phyloP scores from a whole-genome alignment of 108 stramenopile species.

The Seminavis robusta region DNA sequence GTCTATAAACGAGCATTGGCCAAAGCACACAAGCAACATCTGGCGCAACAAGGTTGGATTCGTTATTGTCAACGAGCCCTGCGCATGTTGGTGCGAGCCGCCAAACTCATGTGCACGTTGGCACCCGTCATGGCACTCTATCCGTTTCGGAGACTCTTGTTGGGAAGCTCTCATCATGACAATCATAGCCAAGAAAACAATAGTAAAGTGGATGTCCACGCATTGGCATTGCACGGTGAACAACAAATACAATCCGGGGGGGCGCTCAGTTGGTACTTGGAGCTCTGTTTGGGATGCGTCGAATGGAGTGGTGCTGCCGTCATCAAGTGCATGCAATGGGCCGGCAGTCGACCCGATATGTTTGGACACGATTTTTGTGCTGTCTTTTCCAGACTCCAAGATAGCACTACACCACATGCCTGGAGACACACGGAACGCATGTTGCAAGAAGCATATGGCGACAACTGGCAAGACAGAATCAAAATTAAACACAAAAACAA shows the following conservation, averaged over 20 bases:
- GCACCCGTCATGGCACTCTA: slow-evolving; percentile 45
- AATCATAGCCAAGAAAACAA: neutral
- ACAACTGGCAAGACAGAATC: slow-evolving; percentile 46
- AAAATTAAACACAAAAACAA: slow-evolving; percentile 19
- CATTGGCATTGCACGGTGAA: neutral
- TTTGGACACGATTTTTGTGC: slow-evolving; percentile 58
- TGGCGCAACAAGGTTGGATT: too few relatives aligned
- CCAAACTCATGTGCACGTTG: slow-evolving; percentile 33
- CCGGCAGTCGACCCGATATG: slow-evolving; percentile 58
- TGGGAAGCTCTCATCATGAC: neutral
- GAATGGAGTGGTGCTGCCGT: slow-evolving; percentile 55
- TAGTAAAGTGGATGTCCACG: neutral
- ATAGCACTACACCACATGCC: slow-evolving; percentile 50
- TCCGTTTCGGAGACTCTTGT: slow-evolving; percentile 17
- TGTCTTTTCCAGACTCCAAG: slow-evolving; percentile 57
- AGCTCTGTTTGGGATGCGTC: slow-evolving; percentile 28
- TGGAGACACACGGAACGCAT: slow-evolving; percentile 47
- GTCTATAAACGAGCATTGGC: too few relatives aligned
- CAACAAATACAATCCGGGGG: neutral
- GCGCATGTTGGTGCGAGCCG: slow-evolving; percentile 18
- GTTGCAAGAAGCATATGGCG: slow-evolving; percentile 51
- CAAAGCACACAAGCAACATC: too few relatives aligned
- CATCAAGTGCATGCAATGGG: slow-evolving; percentile 71
- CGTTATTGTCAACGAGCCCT: slow-evolving; percentile 14
- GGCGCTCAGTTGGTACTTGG: slow-evolving; percentile 27